Evolutionary conservation across 192 early-diverging fungal species (phyloP).

Genomic region (Thamnidium elegans): DNA sequence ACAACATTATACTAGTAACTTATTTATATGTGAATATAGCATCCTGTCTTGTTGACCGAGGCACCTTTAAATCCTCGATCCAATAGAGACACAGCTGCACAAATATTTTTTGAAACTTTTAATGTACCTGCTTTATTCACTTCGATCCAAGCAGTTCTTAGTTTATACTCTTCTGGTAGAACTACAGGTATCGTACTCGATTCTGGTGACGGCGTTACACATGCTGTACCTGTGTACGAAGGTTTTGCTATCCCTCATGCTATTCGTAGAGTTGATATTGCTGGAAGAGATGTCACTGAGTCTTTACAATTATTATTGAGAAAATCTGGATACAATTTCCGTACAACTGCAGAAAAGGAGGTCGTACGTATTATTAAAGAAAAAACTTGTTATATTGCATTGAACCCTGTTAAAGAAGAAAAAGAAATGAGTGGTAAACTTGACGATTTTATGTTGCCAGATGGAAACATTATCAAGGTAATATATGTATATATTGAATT

Average conservation of each 20-base stretch:
- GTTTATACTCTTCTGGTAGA: constrained; percentile 95
- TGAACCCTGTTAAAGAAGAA: constrained; percentile 89
- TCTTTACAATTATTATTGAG: constrained; percentile 89
- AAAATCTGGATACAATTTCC: constrained; percentile 83
- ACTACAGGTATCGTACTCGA: constrained; percentile 97
- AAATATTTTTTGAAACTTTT: constrained; percentile 99
- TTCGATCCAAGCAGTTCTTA: constrained; percentile 96
- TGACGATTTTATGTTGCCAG: constrained; percentile 79
- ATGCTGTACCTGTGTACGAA: constrained; percentile 94
- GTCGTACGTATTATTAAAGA: constrained; percentile 96
- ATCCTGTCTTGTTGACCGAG: constrained; percentile 96
- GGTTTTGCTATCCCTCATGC: constrained; percentile 95
- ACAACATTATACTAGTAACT: too few relatives aligned
- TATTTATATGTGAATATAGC: constrained; percentile 45
- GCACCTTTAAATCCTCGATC: constrained; percentile 91
- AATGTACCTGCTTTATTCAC: constrained; percentile 97
- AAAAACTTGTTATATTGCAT: constrained; percentile 89
- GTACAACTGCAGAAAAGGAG: constrained; percentile 93
- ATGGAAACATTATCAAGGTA: constrained; percentile 83
- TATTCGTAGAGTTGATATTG: constrained; percentile 90
- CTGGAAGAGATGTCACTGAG: constrained; percentile 93
- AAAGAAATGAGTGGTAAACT: constrained; percentile 79
- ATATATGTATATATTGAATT: background rate
- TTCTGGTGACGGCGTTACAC: constrained; percentile 94
- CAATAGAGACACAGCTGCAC: constrained; percentile 91